Evolutionary conservation across 2,329 filamentous ascomycete genomes (phyloP), one percentile per base, ranked within the genome.

Genomic region (Phyllosticta capitalensis): DNA sequence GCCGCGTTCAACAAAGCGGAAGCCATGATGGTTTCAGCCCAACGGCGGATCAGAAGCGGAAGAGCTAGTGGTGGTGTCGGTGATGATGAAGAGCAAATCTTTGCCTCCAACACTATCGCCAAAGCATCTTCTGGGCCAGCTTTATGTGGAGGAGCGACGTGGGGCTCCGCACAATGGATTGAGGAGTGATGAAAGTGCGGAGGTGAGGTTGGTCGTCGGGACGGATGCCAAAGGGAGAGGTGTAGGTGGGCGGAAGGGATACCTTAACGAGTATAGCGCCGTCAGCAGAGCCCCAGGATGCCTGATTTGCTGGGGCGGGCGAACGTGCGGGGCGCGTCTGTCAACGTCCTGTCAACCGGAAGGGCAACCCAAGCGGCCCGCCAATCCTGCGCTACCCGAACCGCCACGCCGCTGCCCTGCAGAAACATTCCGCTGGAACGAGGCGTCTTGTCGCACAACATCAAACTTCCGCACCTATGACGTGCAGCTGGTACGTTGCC

Each of bases 1-100:
- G 63, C 60, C 69, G 67, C 45, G 67, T 58, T 19, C 60, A 60
- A 58, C 67, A 66, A 19, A 71, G 63, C 70, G 14, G 38, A 45
- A 6, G 38, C 38, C 38, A 45, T 45, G 17, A 14, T n/a, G 33
- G 38, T n/a, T 45, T n/a, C 38, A 19, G 38, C 38, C 12, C 38
- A 1, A n/a, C 3, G 38, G 38, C 6, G 7, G n/a, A 45, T 19
- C 7, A n/a, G 17, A 45, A 14, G 38, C 38, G 14, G 12, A 19
- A n/a, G 14, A n/a, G 1, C 38, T 45, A 45, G 17, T n/a, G 14
- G 14, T 14, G 17, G 38, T 19, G 38, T 14, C 38, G n/a, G n/a
- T 19, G 33, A 45, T n/a, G 33, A 45, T 45, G 14, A 19, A 4
- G 17, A 45, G 38, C 38, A n/a, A 45, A 7, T n/a, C 5, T 17